A percentile compares a stretch with the other conserved stretches of the same genome.
phyloP scores from a whole-genome alignment of 2,329 filamentous ascomycete genomes.

The Cordyceps militaris region DNA sequence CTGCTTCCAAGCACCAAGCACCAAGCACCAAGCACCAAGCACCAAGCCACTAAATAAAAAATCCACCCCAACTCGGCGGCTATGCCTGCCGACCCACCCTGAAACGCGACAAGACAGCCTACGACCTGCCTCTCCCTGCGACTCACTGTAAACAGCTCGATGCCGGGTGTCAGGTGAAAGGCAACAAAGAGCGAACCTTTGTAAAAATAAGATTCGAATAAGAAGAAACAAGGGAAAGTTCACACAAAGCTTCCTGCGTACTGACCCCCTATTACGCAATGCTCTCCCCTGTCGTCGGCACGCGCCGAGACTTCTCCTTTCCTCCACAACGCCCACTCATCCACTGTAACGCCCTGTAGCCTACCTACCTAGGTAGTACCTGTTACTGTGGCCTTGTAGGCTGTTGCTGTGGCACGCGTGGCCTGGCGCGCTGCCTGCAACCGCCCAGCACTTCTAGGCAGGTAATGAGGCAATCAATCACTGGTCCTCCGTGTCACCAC shows the following conservation, averaged over 20 bases:
- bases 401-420: not conserved
- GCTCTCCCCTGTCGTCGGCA: not conserved
- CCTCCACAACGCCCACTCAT: not conserved
- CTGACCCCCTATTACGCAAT: not conserved
- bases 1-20: not conserved
- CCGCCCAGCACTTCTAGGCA: not conserved
- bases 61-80: slow-evolving; percentile 8
- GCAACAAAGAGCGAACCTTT: too few species aligned
- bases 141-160: not conserved
- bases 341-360: not conserved
- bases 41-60: not conserved
- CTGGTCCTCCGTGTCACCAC: too few species aligned
- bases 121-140: not conserved
- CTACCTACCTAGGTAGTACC: too few species aligned
- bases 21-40: too few species aligned
- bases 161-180: too few species aligned
- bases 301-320: not conserved
- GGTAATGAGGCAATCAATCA: not conserved
- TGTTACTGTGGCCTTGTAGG: too few species aligned
- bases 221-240: not conserved
- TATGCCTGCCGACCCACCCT: slow-evolving; percentile 5
- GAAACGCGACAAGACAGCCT: slow-evolving; percentile 6
- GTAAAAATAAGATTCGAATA: too few species aligned
- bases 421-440: too few species aligned
- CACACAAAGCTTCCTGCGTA: not conserved